A percentile compares a stretch with the other conserved stretches of the same genome.
Evolutionary conservation across 148 eudicot genomes (phyloP).

Genomic region (Suaeda aralocaspica): DNA sequence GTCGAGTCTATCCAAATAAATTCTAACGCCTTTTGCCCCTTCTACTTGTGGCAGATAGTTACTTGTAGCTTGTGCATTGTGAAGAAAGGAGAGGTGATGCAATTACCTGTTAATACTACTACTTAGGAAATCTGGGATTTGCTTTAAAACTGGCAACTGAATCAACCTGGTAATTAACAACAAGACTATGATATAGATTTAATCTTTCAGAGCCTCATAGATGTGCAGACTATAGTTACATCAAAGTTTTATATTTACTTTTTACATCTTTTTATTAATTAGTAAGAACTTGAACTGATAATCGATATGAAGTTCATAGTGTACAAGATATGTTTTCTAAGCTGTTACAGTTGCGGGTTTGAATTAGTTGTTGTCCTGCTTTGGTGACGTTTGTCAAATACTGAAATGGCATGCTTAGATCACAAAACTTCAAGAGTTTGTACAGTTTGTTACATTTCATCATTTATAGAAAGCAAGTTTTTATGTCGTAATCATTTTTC

Average conservation of each 20-base stretch:
- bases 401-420: neutral
- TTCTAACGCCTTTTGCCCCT: slow-evolving; percentile 7
- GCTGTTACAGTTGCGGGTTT: neutral
- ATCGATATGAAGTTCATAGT: neutral
- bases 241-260: neutral
- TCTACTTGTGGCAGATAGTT: slow-evolving; percentile 23
- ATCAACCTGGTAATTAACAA: slow-evolving; percentile 11
- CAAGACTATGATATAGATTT: slow-evolving; percentile 10
- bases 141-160: slow-evolving; percentile 4
- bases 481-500: neutral
- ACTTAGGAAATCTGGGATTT: slow-evolving; percentile 8
- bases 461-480: neutral
- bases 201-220: no score
- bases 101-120: slow-evolving; percentile 22
- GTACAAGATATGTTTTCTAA: neutral
- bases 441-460: slow-evolving; percentile 1
- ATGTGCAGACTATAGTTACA: slow-evolving; percentile 1
- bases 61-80: slow-evolving; percentile 17
- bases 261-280: slow-evolving; percentile 6
- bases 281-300: neutral
- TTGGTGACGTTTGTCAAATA: neutral
- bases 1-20: neutral
- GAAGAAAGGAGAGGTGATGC: slow-evolving; percentile 1
- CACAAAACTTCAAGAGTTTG: neutral
- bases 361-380: neutral